phyloP scores from a whole-genome alignment of 495 filamentous ascomycete genomes.

The Neurospora sublineolata region DNA sequence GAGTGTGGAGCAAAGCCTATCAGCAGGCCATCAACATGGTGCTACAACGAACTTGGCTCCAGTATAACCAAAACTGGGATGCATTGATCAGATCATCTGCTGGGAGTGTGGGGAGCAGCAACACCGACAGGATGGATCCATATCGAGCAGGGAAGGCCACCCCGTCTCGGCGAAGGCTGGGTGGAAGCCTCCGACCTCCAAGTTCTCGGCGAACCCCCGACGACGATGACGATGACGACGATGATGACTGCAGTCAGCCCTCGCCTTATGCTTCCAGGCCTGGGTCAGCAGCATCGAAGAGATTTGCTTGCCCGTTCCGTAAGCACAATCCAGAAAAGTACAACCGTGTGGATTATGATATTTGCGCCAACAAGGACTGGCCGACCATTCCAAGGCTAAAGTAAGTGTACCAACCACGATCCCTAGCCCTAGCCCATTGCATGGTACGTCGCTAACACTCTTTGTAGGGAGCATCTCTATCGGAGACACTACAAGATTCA shows the following conservation, averaged over 20 bases:
- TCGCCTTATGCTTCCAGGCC: slow-evolving; percentile 10
- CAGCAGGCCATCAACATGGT: slow-evolving; percentile 6
- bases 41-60: slow-evolving; percentile 12
- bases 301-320: slow-evolving; percentile 19
- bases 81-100: slow-evolving; percentile 8
- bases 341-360: slow-evolving; percentile 15
- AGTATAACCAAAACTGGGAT: slow-evolving; percentile 18
- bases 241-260: slow-evolving; percentile 7
- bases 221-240: slow-evolving; percentile 18
- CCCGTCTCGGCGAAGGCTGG: not conserved
- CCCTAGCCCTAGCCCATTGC: not conserved
- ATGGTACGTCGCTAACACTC: not conserved
- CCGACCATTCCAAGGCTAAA: slow-evolving; percentile 19
- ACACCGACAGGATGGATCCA: not conserved
- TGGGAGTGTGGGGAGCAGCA: slow-evolving; percentile 4
- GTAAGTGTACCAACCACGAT: slow-evolving; percentile 1
- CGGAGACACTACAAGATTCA: slow-evolving; percentile 18
- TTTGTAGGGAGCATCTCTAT: slow-evolving; percentile 19
- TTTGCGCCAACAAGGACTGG: slow-evolving; percentile 17
- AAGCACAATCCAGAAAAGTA: slow-evolving; percentile 18
- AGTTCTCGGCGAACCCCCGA: not conserved
- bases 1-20: slow-evolving; percentile 6
- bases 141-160: slow-evolving; percentile 5
- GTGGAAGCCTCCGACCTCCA: slow-evolving; percentile 3
- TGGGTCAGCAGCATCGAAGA: slow-evolving; percentile 2